Conservation (phyloP, 768 basidiomycete genomes). For the Lactarius pseudohatsudake region DNA sequence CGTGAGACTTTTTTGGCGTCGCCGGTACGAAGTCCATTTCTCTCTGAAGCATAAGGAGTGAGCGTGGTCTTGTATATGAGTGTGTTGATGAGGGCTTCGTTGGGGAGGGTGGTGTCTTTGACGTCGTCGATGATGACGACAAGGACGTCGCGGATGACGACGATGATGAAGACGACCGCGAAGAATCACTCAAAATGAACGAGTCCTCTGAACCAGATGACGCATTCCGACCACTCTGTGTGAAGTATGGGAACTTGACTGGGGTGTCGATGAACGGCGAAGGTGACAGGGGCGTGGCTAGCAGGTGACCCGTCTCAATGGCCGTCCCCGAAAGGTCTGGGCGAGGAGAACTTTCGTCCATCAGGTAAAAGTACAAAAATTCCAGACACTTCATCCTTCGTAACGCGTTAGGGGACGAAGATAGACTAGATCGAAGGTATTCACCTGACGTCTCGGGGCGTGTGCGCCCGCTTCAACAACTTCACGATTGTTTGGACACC, state of each 20-base stretch:
- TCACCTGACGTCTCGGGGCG: slow-evolving; percentile 85
- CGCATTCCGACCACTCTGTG: slow-evolving; percentile 23
- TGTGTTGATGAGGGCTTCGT: slow-evolving; percentile 27
- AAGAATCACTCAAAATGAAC: slow-evolving; percentile 21
- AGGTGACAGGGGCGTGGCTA: slow-evolving; percentile 39
- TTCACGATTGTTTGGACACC: slow-evolving; percentile 86
- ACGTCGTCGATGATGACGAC: slow-evolving; percentile 36
- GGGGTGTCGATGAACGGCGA: slow-evolving; percentile 32
- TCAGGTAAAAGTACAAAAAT: slow-evolving; percentile 91
- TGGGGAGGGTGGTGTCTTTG: slow-evolving; percentile 22
- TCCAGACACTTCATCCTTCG: slow-evolving; percentile 93
- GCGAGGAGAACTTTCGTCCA: slow-evolving; percentile 64
- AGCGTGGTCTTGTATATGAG: slow-evolving; percentile 40
- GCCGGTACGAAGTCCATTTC: slow-evolving; percentile 74
- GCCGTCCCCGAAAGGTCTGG: slow-evolving; percentile 26
- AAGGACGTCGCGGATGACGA: slow-evolving; percentile 33
- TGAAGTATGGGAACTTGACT: slow-evolving; percentile 19
- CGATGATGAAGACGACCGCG: slow-evolving; percentile 24
- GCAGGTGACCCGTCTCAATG: slow-evolving; percentile 39
- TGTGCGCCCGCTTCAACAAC: slow-evolving; percentile 80
- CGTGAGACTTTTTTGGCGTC: slow-evolving; percentile 61
- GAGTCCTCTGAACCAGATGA: slow-evolving; percentile 32
- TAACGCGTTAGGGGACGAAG: not conserved
- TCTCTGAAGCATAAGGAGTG: slow-evolving; percentile 63
- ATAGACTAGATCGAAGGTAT: slow-evolving; percentile 30